Conservation (phyloP, 2,329 filamentous ascomycete genomes). For the Colletotrichum sp. region DNA sequence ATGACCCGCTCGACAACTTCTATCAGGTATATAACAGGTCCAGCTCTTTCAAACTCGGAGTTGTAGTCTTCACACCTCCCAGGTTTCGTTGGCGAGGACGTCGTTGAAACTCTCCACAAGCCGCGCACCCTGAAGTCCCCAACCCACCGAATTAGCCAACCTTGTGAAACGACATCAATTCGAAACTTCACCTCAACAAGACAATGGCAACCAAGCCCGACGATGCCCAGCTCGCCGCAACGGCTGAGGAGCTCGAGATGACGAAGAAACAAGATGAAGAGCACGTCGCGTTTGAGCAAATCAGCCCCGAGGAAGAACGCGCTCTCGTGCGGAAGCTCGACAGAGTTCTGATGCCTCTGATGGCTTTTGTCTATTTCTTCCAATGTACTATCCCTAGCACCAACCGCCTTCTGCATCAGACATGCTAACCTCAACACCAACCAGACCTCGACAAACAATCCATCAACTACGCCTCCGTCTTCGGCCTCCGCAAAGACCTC, state of each 20-base stretch:
- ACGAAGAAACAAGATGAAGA: not conserved
- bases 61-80: not conserved
- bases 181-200: no score
- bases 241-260: not conserved
- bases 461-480: slow-evolving; percentile 13
- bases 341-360: slow-evolving; percentile 20
- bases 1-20: not conserved
- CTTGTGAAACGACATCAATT: accelerated
- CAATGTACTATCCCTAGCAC: slow-evolving; percentile 2
- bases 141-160: accelerated
- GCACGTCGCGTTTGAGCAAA: not conserved
- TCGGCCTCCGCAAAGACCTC: slow-evolving; percentile 14
- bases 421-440: no score
- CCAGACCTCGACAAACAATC: slow-evolving; percentile 21
- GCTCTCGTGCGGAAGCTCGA: slow-evolving; percentile 14
- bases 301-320: slow-evolving; percentile 4
- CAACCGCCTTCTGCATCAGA: no score
- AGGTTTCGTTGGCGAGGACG: not conserved
- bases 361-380: slow-evolving; percentile 23
- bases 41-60: not conserved
- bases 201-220: not conserved
- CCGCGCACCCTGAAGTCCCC: not conserved
- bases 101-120: accelerated
- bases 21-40: not conserved
- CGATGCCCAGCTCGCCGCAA: not conserved